Evolutionary conservation across 176 grass and related monocot species (phyloP).

Genomic region (Carex pumila): DNA sequence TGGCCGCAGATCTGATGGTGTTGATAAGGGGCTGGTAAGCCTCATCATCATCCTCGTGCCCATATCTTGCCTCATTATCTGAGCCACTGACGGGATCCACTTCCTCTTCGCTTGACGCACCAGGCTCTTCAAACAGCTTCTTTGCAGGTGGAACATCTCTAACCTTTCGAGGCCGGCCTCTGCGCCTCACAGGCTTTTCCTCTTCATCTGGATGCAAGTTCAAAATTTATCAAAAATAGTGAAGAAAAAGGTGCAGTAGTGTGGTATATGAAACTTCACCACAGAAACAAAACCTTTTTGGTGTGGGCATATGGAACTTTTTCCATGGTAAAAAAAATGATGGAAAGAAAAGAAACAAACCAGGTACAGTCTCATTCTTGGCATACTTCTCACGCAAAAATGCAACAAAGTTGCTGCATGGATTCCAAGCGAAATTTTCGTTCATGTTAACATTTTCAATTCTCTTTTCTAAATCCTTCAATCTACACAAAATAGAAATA

Average conservation of each 20-base stretch:
- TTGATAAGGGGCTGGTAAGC: conserved; percentile 71
- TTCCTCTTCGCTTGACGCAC: conserved; percentile 55
- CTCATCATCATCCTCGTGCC: conserved; percentile 53
- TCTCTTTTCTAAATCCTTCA: conserved; percentile 70
- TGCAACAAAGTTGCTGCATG: conserved; percentile 60
- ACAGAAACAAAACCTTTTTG: conserved; percentile 3
- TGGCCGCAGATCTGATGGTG: conserved; percentile 71
- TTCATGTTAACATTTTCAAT: conserved; percentile 40
- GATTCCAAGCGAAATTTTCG: conserved; percentile 60
- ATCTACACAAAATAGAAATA: conserved; percentile 34
- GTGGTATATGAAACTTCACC: not conserved
- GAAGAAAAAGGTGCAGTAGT: not conserved
- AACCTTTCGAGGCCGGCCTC: conserved; percentile 84
- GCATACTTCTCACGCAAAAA: conserved; percentile 51
- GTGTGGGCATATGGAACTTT: not conserved
- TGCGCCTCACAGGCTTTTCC: conserved; percentile 63
- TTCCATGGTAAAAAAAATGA: not conserved
- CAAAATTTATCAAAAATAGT: not conserved
- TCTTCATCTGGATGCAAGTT: conserved; percentile 56
- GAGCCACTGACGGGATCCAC: conserved; percentile 66
- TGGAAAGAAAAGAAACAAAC: conserved; percentile 26
- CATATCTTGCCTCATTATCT: conserved; percentile 43
- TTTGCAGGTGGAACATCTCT: conserved; percentile 50
- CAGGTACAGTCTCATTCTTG: conserved; percentile 66
- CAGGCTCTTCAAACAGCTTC: conserved; percentile 67